Conservation (phyloP, 2,329 filamentous ascomycete species). For the Aspergillus eucalypticola region DNA sequence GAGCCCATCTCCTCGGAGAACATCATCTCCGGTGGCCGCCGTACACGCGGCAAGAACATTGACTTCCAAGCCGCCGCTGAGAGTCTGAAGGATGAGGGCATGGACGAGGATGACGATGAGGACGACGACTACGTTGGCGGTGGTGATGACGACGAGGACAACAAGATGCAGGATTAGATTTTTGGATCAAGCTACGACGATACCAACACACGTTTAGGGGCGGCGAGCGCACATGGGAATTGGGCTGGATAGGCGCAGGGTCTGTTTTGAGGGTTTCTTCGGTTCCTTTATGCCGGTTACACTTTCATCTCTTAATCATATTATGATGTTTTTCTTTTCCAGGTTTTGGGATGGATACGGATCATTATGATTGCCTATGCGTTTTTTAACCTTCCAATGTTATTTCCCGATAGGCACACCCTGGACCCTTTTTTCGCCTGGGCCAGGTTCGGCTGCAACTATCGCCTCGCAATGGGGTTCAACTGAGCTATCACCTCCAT, state of each 20-base stretch:
- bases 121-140: slow-evolving; percentile 46
- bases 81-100: slow-evolving; percentile 70
- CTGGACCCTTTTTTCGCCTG: background rate
- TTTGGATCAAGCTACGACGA: slow-evolving; percentile 8
- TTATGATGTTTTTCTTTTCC: background rate
- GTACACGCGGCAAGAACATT: slow-evolving; percentile 89
- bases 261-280: slow-evolving; percentile 18
- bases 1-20: slow-evolving; percentile 89
- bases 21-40: slow-evolving; percentile 75
- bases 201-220: slow-evolving; percentile 11
- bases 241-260: slow-evolving; percentile 21
- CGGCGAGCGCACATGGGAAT: slow-evolving; percentile 18
- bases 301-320: slow-evolving; percentile 1
- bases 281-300: background rate
- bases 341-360: background rate
- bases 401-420: background rate
- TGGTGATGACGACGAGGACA: slow-evolving; percentile 37
- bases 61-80: slow-evolving; percentile 89
- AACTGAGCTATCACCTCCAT: background rate
- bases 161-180: slow-evolving; percentile 44
- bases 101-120: slow-evolving; percentile 61
- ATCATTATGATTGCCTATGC: background rate
- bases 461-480: slow-evolving; percentile 1
- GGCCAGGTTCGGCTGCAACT: background rate
- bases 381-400: background rate